phyloP scores from a whole-genome alignment of 2,329 filamentous ascomycete species.

The Pseudopithomyces maydicus region DNA sequence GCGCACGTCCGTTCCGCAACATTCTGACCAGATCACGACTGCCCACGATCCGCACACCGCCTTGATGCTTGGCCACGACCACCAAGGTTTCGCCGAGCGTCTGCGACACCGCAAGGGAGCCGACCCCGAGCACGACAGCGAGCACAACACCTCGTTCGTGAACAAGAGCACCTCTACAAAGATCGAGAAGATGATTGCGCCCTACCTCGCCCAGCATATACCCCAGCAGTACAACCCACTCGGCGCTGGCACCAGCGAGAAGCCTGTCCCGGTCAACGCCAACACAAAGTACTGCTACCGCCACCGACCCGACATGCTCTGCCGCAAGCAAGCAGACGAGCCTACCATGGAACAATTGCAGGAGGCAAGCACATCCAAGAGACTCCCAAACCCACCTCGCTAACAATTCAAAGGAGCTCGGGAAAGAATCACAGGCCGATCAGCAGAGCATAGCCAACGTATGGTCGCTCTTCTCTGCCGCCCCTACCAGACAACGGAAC shows the following conservation, averaged over 20 bases:
- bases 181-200: slow-evolving; percentile 78
- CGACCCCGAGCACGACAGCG: slow-evolving; percentile 22
- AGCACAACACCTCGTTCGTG: slow-evolving; percentile 29
- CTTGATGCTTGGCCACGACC: slow-evolving; percentile 44
- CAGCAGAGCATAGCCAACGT: slow-evolving; percentile 96
- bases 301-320: slow-evolving; percentile 92
- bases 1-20: slow-evolving; percentile 27
- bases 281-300: slow-evolving; percentile 97
- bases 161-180: slow-evolving; percentile 58
- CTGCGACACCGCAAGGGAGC: slow-evolving; percentile 30
- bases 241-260: slow-evolving; percentile 55
- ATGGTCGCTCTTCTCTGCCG: slow-evolving; percentile 96
- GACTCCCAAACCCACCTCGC: slow-evolving; percentile 12
- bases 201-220: slow-evolving; percentile 90
- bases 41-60: slow-evolving; percentile 36
- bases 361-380: slow-evolving; percentile 62
- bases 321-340: slow-evolving; percentile 89
- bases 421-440: slow-evolving; percentile 79
- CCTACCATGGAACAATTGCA: slow-evolving; percentile 95
- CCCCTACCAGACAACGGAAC: slow-evolving; percentile 89
- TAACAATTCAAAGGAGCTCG: slow-evolving; percentile 68
- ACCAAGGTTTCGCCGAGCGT: slow-evolving; percentile 37
- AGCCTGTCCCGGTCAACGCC: slow-evolving; percentile 51
- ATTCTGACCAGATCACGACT: slow-evolving; percentile 9
- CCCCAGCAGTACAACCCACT: slow-evolving; percentile 85